These are phyloP conservation scores for Ogataea philodendri DNA, from an alignment of 805 yeast species.

Conservation along the genomic window DNA sequence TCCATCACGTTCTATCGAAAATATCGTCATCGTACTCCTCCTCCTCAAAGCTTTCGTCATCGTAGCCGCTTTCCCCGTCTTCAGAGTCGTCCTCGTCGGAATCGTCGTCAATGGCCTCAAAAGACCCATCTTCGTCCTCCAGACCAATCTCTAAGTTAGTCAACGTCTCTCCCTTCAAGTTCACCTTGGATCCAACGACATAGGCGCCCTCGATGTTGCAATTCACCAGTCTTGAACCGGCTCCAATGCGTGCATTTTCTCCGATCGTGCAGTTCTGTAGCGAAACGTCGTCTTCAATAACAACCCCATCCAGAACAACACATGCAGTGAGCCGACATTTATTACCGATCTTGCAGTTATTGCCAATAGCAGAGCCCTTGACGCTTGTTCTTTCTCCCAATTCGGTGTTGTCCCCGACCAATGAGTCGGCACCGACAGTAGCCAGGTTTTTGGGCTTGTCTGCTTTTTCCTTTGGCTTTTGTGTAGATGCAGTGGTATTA, in stretches of 20 bases:
- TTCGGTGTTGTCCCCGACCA: conserved; percentile 64
- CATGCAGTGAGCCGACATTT: conserved; percentile 88
- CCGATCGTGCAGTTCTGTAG: conserved; percentile 91
- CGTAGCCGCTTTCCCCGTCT: conserved; percentile 52
- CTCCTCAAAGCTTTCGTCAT: conserved; percentile 60
- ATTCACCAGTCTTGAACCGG: conserved; percentile 64
- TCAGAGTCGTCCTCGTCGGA: conserved; percentile 43
- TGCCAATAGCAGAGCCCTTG: conserved; percentile 80
- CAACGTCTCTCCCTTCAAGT: conserved; percentile 41
- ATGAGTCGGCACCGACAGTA: conserved; percentile 82
- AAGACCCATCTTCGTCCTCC: conserved; percentile 22
- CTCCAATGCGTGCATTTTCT: conserved; percentile 55
- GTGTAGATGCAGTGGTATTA: conserved; percentile 7
- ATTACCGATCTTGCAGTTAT: conserved; percentile 72
- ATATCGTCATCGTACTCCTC: conserved; percentile 45
- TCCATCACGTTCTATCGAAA: conserved; percentile 27
- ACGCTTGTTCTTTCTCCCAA: conserved; percentile 83
- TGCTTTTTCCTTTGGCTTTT: conserved; percentile 35
- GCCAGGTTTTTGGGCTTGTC: conserved; percentile 50
- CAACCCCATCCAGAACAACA: conserved; percentile 67
- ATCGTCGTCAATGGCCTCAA: conserved; percentile 31
- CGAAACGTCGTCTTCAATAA: conserved; percentile 71
- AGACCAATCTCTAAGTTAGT: conserved; percentile 36
- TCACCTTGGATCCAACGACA: conserved; percentile 55
- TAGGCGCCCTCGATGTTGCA: conserved; percentile 86